Percentiles rank a stretch among this genome's conserved stretches.
Evolutionary conservation across 2,329 filamentous ascomycete genomes (phyloP).

Genomic region (Daldinia sp.): DNA sequence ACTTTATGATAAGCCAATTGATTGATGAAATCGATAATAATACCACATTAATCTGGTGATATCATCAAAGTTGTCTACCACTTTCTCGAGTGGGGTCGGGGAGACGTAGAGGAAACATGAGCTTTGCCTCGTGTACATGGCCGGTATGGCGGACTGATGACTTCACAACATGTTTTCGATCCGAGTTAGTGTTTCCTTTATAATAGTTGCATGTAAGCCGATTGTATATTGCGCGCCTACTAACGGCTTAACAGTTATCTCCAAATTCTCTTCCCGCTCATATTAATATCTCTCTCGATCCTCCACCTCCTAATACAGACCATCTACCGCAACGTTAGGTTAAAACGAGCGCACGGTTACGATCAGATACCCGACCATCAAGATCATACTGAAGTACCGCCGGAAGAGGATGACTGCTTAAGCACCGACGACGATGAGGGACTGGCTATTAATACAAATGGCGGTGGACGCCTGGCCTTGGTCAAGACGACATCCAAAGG

Average conservation of each 20-base stretch:
- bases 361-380: conserved; percentile 58
- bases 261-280: conserved; percentile 79
- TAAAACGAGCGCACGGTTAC: conserved; percentile 66
- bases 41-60: conserved; percentile 30
- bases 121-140: conserved; percentile 64
- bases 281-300: conserved; percentile 74
- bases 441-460: conserved; percentile 58
- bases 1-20: conserved; percentile 12
- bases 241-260: conserved; percentile 68
- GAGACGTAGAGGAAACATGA: conserved; percentile 41
- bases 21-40: conserved; percentile 3
- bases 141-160: conserved; percentile 71
- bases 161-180: conserved; percentile 68
- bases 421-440: conserved; percentile 67
- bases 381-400: conserved; percentile 62
- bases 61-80: conserved; percentile 24
- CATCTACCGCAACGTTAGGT: conserved; percentile 60
- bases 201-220: neutral
- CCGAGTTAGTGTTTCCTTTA: conserved; percentile 64
- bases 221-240: conserved; percentile 16
- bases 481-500: conserved; percentile 68
- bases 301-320: conserved; percentile 69
- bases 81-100: conserved; percentile 34
- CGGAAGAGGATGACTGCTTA: conserved; percentile 56
- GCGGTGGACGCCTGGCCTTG: conserved; percentile 64